Conservation (phyloP, 495 filamentous ascomycete genomes). For the Xanthoparmelia taractica region DNA sequence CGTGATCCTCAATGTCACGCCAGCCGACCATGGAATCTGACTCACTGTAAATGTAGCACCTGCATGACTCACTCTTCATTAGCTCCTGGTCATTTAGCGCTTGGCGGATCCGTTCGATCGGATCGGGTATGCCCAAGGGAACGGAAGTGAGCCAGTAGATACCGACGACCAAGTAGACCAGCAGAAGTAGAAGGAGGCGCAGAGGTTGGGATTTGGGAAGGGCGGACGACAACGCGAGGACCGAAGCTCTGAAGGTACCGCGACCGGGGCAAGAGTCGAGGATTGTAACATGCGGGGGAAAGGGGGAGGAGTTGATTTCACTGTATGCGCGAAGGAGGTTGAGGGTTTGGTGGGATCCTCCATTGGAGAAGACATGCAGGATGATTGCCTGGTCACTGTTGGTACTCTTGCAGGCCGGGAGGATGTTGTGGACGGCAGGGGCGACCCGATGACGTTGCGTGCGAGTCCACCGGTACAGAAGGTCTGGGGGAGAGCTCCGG, state of each 20-base stretch:
- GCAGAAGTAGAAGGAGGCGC: slow-evolving; percentile 5
- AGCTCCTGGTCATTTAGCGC: slow-evolving; percentile 12
- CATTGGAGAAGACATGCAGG: slow-evolving; percentile 27
- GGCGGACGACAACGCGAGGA: slow-evolving; percentile 17
- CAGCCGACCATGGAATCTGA: slow-evolving; percentile 19
- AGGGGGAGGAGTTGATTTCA: slow-evolving; percentile 1
- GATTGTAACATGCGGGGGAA: slow-evolving; percentile 20
- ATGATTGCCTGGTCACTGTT: slow-evolving; percentile 17
- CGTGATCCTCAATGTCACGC: slow-evolving; percentile 22
- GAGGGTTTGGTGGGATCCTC: slow-evolving; percentile 16
- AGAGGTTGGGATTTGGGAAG: slow-evolving; percentile 13
- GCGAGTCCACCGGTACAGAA: slow-evolving; percentile 29
- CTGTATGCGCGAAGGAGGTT: slow-evolving; percentile 17
- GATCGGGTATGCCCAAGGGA: slow-evolving; percentile 13
- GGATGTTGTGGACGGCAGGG: slow-evolving; percentile 29
- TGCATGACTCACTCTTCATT: slow-evolving; percentile 9
- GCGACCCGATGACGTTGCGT: slow-evolving; percentile 31
- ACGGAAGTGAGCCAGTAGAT: slow-evolving; percentile 8
- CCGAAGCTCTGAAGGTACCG: slow-evolving; percentile 9
- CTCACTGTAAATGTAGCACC: slow-evolving; percentile 23
- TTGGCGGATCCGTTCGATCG: slow-evolving; percentile 13
- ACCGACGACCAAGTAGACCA: slow-evolving; percentile 9
- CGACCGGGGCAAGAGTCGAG: slow-evolving; percentile 27
- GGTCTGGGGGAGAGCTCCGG: slow-evolving; percentile 34
- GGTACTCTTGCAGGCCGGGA: slow-evolving; percentile 9